Base-by-base conservation (phyloP, 75 land plant genomes). In the Selaginella tamariscina region DNA sequence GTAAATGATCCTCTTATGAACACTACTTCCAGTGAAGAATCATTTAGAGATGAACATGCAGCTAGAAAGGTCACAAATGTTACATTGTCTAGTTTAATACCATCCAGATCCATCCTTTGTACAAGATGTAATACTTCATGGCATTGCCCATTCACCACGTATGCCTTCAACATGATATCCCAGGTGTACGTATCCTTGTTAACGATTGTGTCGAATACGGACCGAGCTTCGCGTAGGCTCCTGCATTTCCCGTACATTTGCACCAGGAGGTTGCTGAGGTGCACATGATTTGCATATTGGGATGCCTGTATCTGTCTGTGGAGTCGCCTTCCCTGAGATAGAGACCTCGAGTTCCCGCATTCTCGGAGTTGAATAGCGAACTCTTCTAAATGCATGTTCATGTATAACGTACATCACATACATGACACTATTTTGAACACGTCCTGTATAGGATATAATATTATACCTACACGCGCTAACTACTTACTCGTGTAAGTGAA, bases 221-320 rank as follows among this genome's bases (percentile, higher is more conserved):
- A 59, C 9, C 62, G 62, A n/a, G 62, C 62, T 9, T 23, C 62
- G 8, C 21, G 9, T 5, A 59, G n/a, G 26, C 8, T 27, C 2
- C 26, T n/a, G 62, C 62, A 59, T 23, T 59, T 59, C n/a, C 62
- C 62, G 21, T 59, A 59, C 62, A 59, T 59, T 23, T 59, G 62
- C 21, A 59, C 26, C 9, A 59, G 18, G 8, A 59, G n/a, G 26
- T 59, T 59, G 23, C 62, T 2, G 9, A 59, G 26, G 26, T 8
- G 2, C 26, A 21, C 26, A 26, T 59, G 9, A 8, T 59, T 9
- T 23, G 18, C 62, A 21, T 23, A 26, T 27, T 23, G n/a, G 26
- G 23, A 2, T 2, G 23, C 5, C 8, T 2, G 8, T 8, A 59
- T 5, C 5, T 2, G 26, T 2, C 8, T 2, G 21, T 59, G 62